phyloP scores from a whole-genome alignment of 1,284 basidiomycete species.

The Pascua sp. region DNA sequence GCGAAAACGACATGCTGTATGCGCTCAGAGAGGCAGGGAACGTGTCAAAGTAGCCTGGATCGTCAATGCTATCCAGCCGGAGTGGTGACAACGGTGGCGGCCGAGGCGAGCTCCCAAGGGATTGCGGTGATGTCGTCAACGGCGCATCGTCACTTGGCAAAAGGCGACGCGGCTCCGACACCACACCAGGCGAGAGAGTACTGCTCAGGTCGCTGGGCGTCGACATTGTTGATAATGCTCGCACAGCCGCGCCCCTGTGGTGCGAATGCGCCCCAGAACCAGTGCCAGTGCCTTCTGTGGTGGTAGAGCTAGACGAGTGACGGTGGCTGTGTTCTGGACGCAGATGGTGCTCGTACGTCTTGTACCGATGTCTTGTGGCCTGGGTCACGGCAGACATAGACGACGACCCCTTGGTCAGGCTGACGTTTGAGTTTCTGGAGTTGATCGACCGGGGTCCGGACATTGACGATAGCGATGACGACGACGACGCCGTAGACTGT shows the following conservation, averaged over 20 bases:
- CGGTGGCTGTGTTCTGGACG: conserved; percentile 9
- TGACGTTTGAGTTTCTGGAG: conserved; percentile 4
- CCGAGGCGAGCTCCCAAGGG: not conserved
- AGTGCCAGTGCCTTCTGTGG: not conserved
- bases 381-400: conserved; percentile 12
- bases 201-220: no score
- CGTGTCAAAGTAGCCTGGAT: not conserved
- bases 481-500: conserved; percentile 7
- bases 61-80: not conserved
- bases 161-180: not conserved
- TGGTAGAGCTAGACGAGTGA: not conserved
- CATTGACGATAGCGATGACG: conserved; percentile 10
- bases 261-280: not conserved
- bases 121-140: conserved; percentile 1
- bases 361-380: conserved; percentile 22
- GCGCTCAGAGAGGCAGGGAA: not conserved
- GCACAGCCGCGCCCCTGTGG: no score
- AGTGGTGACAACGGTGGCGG: not conserved
- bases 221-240: no score
- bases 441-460: conserved; percentile 1
- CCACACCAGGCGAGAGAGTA: not conserved
- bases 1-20: not conserved
- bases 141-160: not conserved
- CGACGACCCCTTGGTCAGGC: conserved; percentile 5
- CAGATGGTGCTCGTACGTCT: conserved; percentile 34